phyloP scores from a whole-genome alignment of 2,329 filamentous ascomycete genomes.

The Cladosporium colombiae region DNA sequence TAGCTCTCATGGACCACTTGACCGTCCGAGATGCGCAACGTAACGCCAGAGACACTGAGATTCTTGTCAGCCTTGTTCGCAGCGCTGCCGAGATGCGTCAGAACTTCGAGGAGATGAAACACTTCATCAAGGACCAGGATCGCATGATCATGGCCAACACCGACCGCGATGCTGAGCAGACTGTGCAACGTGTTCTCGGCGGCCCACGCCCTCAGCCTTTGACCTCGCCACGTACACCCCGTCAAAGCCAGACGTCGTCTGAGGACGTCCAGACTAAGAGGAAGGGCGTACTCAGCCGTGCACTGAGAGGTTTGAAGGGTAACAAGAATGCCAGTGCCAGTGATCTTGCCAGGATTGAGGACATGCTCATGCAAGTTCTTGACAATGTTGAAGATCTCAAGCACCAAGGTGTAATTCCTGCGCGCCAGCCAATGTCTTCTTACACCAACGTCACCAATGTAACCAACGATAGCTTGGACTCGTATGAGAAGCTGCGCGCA shows the following conservation, averaged over 20 bases:
- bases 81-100: constrained; percentile 96
- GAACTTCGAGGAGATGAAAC: constrained; percentile 93
- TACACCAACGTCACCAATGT: constrained; percentile 24
- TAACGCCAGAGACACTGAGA: constrained; percentile 94
- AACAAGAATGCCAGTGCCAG: constrained; percentile 83
- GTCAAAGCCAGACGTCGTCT: constrained; percentile 51
- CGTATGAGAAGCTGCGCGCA: constrained; percentile 69
- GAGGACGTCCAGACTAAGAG: constrained; percentile 72
- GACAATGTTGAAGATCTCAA: constrained; percentile 78
- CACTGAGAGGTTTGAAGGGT: constrained; percentile 80
- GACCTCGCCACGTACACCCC: constrained; percentile 58
- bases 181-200: constrained; percentile 76
- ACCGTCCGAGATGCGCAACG: constrained; percentile 96
- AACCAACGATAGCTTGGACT: constrained; percentile 56
- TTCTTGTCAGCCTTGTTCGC: constrained; percentile 88
- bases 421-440: constrained; percentile 22
- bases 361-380: constrained; percentile 78
- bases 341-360: constrained; percentile 54
- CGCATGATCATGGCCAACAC: constrained; percentile 83
- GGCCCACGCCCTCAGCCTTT: constrained; percentile 82
- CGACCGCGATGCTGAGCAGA: constrained; percentile 85
- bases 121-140: constrained; percentile 85
- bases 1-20: constrained; percentile 96
- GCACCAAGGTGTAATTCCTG: constrained; percentile 34
- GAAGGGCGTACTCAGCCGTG: constrained; percentile 89